Evolutionary conservation across 2,329 filamentous ascomycete species (phyloP).

Genomic region (Shiraia sp.): DNA sequence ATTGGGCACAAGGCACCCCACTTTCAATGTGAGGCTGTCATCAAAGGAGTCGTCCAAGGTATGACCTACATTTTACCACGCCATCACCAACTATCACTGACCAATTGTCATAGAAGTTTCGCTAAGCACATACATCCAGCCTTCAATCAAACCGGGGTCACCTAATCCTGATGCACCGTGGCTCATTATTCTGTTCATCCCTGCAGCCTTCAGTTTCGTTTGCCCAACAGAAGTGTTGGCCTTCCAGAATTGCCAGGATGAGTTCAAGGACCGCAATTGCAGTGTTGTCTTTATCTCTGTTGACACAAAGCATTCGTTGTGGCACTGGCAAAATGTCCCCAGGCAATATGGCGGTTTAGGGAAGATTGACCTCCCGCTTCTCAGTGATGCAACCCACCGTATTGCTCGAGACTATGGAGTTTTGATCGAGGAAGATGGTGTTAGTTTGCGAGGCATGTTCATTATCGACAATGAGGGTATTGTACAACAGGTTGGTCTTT

Average conservation of each 20-base stretch:
- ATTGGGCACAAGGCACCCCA: slow-evolving; percentile 33
- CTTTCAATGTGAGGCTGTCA: slow-evolving; percentile 33
- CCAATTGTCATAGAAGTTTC: slow-evolving; percentile 22
- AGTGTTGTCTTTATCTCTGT: slow-evolving; percentile 32
- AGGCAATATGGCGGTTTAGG: slow-evolving; percentile 34
- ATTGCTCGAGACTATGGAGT: slow-evolving; percentile 36
- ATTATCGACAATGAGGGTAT: slow-evolving; percentile 29
- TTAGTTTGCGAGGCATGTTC: slow-evolving; percentile 36
- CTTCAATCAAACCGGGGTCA: slow-evolving; percentile 6
- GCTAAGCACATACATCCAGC: slow-evolving; percentile 25
- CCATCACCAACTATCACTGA: slow-evolving; percentile 1
- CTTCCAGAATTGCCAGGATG: slow-evolving; percentile 33
- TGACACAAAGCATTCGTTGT: slow-evolving; percentile 36
- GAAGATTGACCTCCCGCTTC: slow-evolving; percentile 28
- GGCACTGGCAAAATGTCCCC: slow-evolving; percentile 37
- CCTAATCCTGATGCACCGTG: slow-evolving; percentile 18
- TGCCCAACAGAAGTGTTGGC: slow-evolving; percentile 38
- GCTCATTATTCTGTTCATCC: slow-evolving; percentile 38
- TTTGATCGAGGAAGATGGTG: slow-evolving; percentile 33
- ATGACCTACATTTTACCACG: slow-evolving; percentile 2
- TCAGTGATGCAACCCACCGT: slow-evolving; percentile 33
- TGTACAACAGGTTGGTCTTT: slow-evolving; percentile 31
- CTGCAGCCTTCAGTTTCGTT: slow-evolving; percentile 37
- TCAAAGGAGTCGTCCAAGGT: slow-evolving; percentile 27
- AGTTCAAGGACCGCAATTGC: slow-evolving; percentile 32